Evolutionary conservation across 2,329 filamentous ascomycete species (phyloP), one percentile per base, ranked within the genome.

Genomic region (Fusarium decemcellulare): DNA sequence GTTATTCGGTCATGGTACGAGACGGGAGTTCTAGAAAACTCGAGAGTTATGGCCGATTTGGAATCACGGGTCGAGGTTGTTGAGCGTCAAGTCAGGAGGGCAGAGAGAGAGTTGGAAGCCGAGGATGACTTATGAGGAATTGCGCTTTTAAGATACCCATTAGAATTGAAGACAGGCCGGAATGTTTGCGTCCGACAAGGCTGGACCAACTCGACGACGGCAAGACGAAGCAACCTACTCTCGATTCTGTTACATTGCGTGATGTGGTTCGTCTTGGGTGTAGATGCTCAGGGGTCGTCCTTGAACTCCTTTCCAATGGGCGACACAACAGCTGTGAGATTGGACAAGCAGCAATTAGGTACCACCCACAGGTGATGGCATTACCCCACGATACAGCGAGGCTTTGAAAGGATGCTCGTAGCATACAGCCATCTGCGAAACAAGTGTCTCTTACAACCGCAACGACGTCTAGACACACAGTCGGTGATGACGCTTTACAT

Each of bases 1-100:
- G 81, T 87, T 27, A 80, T 94, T 63, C 86, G 91, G 69, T 80
- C 84, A 37, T 97, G 93, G 91, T 94, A 95, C 79, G 90, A 94
- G 77, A 82, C 88, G 27, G 88, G 90, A 5, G 84, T 96, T 44
- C 82, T 97, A 50, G 86, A 87, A 11, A 89, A 88, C 71, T 91
- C 91, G 0, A 87, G 90, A 71, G 87, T 87, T 61, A 91, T 94
- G 82, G 91, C 91, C 23, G 89, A 91, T 54, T 89, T 91, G 76
- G 92, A 97, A 79, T 85, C 87, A 36, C 84, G 92, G 52, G 79
- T 95, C 12, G 87, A 88, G 78, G 83, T 85, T 64, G 86, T 89
- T 8, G 93, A 96, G 80, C 86, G 88, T 58, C 83, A 84, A 9
- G 83, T 95, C 3, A 85, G 89, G 76, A 86, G 92, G 74, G 83